Conservation (phyloP, 2,329 filamentous ascomycete genomes). For the Hymenoscyphus fructigenus region DNA sequence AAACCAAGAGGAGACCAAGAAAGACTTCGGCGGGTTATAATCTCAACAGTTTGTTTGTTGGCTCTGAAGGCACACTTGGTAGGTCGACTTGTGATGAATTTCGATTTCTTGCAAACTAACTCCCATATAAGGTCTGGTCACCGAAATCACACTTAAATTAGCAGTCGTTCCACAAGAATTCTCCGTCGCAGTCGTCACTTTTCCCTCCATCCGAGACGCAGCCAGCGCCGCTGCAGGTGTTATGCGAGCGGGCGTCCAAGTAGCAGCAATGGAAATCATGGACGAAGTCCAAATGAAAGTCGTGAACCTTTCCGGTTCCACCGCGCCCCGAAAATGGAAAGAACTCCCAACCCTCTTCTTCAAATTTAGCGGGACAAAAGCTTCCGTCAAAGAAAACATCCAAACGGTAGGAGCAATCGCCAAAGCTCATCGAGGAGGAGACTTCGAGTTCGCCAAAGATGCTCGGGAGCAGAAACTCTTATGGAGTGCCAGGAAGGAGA, state of each 20-base stretch:
- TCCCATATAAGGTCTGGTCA: conserved; percentile 54
- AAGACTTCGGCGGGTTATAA: conserved; percentile 86
- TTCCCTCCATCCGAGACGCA: conserved; percentile 74
- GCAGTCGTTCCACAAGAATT: conserved; percentile 73
- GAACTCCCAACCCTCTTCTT: conserved; percentile 79
- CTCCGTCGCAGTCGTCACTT: conserved; percentile 77
- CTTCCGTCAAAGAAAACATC: conserved; percentile 77
- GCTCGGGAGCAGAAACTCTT: conserved; percentile 70
- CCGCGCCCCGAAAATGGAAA: conserved; percentile 67
- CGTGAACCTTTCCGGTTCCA: conserved; percentile 72
- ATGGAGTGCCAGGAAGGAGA: conserved; percentile 80
- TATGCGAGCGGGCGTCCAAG: conserved; percentile 57
- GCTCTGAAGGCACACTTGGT: conserved; percentile 78
- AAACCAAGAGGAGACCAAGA: conserved; percentile 72
- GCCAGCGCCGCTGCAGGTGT: conserved; percentile 72
- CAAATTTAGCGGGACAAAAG: conserved; percentile 79
- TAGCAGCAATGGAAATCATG: conserved; percentile 66
- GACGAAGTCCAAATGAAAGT: conserved; percentile 86
- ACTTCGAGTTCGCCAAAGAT: conserved; percentile 75
- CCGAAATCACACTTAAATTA: conserved; percentile 79
- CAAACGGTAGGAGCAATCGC: conserved; percentile 66
- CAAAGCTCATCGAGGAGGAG: conserved; percentile 59
- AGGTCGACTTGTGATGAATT: not conserved
- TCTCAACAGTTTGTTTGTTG: conserved; percentile 75
- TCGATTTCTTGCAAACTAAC: not conserved